Percentiles rank a stretch among this genome's conserved stretches.
Evolutionary conservation across 2,329 filamentous ascomycete genomes (phyloP).

Genomic region (Penicillium sp.): DNA sequence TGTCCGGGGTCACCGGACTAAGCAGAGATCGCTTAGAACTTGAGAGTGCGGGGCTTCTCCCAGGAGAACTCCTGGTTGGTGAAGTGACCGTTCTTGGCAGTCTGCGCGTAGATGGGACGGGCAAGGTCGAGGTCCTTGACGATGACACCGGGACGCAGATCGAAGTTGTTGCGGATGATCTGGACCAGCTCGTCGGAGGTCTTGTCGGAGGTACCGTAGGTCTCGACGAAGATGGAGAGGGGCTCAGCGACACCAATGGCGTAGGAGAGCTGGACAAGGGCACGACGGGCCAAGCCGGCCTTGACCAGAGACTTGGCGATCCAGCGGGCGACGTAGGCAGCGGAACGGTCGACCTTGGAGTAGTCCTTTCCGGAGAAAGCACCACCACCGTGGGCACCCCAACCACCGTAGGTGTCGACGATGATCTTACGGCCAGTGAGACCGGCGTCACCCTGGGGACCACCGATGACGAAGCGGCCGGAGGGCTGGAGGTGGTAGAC

Average conservation of each 20-base stretch:
- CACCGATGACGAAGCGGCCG: constrained; percentile 98
- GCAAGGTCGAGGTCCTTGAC: constrained; percentile 94
- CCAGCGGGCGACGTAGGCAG: constrained; percentile 96
- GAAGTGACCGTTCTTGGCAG: constrained; percentile 99
- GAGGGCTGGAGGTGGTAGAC: constrained; percentile 99
- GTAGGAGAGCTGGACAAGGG: constrained; percentile 96
- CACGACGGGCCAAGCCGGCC: constrained; percentile 85
- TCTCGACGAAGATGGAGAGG: constrained; percentile 95
- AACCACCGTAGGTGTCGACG: constrained; percentile 99
- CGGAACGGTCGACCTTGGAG: constrained; percentile 99
- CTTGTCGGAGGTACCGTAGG: constrained; percentile 91
- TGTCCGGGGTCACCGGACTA: constrained; percentile 21
- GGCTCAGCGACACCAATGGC: constrained; percentile 98
- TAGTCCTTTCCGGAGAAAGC: constrained; percentile 99
- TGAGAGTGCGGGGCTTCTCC: constrained; percentile 97
- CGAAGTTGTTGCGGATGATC: constrained; percentile 95
- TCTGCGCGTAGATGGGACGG: constrained; percentile 97
- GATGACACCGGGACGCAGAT: constrained; percentile 96
- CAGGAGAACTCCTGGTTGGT: constrained; percentile 97
- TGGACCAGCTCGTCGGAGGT: constrained; percentile 88
- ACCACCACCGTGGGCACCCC: constrained; percentile 99
- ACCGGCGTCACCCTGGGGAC: constrained; percentile 97
- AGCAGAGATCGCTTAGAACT: constrained; percentile 65
- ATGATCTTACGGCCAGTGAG: constrained; percentile 99
- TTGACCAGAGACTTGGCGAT: constrained; percentile 97